A percentile compares a stretch with the other conserved stretches of the same genome.
Evolutionary conservation across 371 early-diverging fungal genomes (phyloP).

Genomic region (Saksenaea vasiformis): DNA sequence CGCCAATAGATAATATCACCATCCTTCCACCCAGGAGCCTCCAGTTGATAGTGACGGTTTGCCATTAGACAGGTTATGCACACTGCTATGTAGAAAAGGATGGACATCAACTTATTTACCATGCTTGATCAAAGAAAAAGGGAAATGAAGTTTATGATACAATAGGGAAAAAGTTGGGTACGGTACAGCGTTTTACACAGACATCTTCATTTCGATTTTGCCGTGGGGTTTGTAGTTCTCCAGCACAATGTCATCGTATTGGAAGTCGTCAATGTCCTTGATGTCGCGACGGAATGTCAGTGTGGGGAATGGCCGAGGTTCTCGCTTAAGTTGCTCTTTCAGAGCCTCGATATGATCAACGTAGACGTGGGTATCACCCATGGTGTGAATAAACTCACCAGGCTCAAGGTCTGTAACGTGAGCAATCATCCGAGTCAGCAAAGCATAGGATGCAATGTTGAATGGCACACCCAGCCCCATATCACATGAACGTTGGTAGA

Average conservation of each 20-base stretch:
- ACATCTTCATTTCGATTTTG: conserved; percentile 97
- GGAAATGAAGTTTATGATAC: background rate
- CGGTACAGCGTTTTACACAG: conserved; percentile 57
- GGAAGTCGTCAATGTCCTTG: conserved; percentile 83
- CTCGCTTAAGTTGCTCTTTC: conserved; percentile 79
- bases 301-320: conserved; percentile 89
- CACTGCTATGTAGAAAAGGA: too few species aligned
- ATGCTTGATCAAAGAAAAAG: background rate
- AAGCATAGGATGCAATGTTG: conserved; percentile 98
- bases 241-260: conserved; percentile 83
- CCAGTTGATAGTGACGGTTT: too few species aligned
- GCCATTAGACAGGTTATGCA: too few species aligned
- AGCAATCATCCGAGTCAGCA: conserved; percentile 95
- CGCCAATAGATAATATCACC: too few species aligned
- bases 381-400: conserved; percentile 92
- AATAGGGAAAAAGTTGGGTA: background rate
- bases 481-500: conserved; percentile 99
- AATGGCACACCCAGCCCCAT: conserved; percentile 99
- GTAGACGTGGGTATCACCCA: conserved; percentile 99
- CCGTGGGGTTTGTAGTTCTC: conserved; percentile 89
- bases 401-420: conserved; percentile 88
- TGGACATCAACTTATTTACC: too few species aligned
- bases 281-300: conserved; percentile 70
- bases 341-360: conserved; percentile 92
- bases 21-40: too few species aligned